phyloP scores from a whole-genome alignment of 1,139 yeast genomes.

The Arxiozyma telluris region DNA sequence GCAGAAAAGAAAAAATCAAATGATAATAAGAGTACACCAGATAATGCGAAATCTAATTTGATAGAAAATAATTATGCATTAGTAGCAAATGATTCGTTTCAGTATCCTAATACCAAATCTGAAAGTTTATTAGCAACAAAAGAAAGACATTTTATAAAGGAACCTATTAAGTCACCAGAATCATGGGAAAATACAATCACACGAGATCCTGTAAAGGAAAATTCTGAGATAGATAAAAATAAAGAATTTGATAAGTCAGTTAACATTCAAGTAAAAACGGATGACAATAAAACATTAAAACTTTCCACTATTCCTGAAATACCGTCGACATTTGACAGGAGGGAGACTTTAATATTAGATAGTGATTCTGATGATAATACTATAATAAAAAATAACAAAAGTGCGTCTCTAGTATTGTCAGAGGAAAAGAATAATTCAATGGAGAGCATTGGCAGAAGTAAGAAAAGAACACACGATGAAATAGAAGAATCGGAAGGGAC shows the following conservation, averaged over 20 bases:
- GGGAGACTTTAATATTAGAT: slow-evolving; percentile 2
- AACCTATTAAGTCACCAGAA: neutral
- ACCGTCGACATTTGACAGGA: neutral
- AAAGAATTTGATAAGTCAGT: neutral
- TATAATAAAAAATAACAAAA: neutral
- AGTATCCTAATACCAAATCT: neutral
- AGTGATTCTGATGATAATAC: slow-evolving; percentile 4
- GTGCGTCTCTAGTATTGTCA: slow-evolving; percentile 3
- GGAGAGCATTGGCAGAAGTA: neutral
- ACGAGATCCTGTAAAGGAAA: neutral
- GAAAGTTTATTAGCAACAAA: neutral
- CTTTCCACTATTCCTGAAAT: neutral
- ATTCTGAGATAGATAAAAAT: neutral
- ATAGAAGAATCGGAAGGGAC: neutral
- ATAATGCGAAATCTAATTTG: no score
- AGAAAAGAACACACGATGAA: slow-evolving; percentile 4
- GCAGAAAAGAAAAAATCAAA: no score
- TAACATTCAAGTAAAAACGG: neutral
- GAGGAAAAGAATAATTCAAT: neutral
- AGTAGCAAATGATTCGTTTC: neutral
- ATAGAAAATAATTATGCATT: no score
- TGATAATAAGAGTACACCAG: neutral
- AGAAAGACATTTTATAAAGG: neutral
- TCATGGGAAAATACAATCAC: neutral
- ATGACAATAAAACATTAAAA: neutral